Base-by-base conservation (phyloP, 2,329 filamentous ascomycete species). In the Sphaerulina musiva region DNA sequence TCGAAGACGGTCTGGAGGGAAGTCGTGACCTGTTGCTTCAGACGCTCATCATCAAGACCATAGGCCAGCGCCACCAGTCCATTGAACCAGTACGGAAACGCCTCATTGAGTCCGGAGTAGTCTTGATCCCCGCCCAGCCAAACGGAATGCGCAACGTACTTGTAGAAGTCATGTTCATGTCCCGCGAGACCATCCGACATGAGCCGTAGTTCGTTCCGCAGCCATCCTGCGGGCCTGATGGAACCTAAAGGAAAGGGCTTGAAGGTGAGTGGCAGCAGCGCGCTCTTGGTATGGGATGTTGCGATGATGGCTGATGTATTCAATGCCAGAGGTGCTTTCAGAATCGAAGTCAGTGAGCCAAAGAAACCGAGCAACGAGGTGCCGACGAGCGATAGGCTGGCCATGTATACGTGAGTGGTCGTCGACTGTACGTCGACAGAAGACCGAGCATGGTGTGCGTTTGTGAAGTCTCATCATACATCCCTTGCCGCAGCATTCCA, bases 21-120 rank as follows among this genome's bases (percentile, higher is more conserved):
- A 4, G 67, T 57, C 14, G 72, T 69, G 6, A 79, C 74, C 56
- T 83, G 79, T 0, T 58, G 60, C 58, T 79, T 78, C n/a, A 83
- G 66, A 4, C 74, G 66, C 2, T 67, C 59, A 61, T 82, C 75
- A 48, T 78, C 70, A 4, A 79, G 64, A 0, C 66, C 67, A 56
- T 78, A 82, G 1, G 80, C 78, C 23, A 82, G 70, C 14, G 80
- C 78, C 1, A 83, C 79, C 1, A 81, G 69, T 3, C 74, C 77
- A 59, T 83, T 82, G 61, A 80, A 78, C 77, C 79, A 82, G 63
- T 83, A 83, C 0, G 79, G 78, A 26, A 76, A 73, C 1, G 74
- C 77, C 67, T 83, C 80, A 59, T 81, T 74, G 2, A 82, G 68
- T 20, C 67, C 66, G 10, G 73, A 78, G 60, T 82, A 82, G 59